phyloP scores from a whole-genome alignment of 78 protist species.

The Dictyostelium intermedium region DNA sequence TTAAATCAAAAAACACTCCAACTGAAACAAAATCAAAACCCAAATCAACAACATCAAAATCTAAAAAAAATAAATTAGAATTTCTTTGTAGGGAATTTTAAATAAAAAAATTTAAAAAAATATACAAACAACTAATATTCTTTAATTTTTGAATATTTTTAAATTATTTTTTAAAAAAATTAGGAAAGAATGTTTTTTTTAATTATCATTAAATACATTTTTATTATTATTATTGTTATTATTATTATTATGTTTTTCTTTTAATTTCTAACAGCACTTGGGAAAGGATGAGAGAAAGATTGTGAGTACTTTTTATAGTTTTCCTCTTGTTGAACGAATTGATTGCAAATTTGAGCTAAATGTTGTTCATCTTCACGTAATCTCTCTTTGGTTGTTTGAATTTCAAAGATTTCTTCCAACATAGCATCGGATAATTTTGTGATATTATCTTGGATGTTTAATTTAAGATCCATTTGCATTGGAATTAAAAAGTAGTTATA shows the following conservation, averaged over 20 bases:
- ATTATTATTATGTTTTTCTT: background rate
- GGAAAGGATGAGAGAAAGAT: conserved; percentile 61
- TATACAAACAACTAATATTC: background rate
- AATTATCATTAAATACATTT: background rate
- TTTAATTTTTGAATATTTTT: no score
- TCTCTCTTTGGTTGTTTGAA: conserved; percentile 62
- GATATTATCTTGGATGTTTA: conserved; percentile 64
- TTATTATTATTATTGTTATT: background rate
- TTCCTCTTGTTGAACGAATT: conserved; percentile 72
- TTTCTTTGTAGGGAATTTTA: background rate
- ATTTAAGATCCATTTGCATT: conserved; percentile 67
- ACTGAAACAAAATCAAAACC: background rate
- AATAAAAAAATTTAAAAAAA: background rate
- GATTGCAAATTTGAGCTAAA: conserved; percentile 15
- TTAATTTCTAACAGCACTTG: background rate
- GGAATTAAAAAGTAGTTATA: conserved; percentile 83
- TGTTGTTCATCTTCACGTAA: conserved; percentile 74
- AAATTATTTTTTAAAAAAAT: no score
- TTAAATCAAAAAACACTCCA: background rate
- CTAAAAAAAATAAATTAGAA: background rate
- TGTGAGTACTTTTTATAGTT: conserved; percentile 44
- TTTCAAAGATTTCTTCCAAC: conserved; percentile 84
- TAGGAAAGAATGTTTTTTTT: no score
- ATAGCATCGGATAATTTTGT: conserved; percentile 51
- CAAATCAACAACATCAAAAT: background rate